These are phyloP conservation scores for Osmanthus fragrans DNA, from an alignment of 257 asterid species.

Conservation along the genomic window DNA sequence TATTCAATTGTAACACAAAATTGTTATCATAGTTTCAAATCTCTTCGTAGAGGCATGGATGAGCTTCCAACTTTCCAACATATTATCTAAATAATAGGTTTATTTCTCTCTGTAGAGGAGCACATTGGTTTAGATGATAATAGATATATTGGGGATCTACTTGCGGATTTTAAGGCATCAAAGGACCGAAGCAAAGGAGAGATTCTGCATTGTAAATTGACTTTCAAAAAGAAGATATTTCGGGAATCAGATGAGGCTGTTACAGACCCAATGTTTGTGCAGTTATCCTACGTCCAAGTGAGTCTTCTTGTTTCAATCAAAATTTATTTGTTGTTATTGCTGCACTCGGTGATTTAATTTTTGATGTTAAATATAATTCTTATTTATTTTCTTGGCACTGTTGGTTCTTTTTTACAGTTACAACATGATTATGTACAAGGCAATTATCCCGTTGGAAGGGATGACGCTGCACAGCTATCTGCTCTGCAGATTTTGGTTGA, in stretches of 20 bases:
- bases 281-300: conserved; percentile 92
- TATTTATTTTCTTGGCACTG: conserved; percentile 15
- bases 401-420: conserved; percentile 53
- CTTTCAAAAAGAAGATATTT: conserved; percentile 87
- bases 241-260: conserved; percentile 97
- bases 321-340: background rate
- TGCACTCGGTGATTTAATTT: background rate
- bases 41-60: conserved; percentile 8
- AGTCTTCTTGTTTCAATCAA: conserved; percentile 15
- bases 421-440: conserved; percentile 94
- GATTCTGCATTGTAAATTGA: conserved; percentile 83
- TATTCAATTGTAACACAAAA: conserved; percentile 5
- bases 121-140: conserved; percentile 91
- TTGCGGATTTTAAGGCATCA: conserved; percentile 92
- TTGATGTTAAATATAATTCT: conserved; percentile 12
- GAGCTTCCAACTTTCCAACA: background rate
- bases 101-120: conserved; percentile 59
- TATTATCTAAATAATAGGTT: conserved; percentile 19
- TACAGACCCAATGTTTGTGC: conserved; percentile 91
- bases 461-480: conserved; percentile 96
- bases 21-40: conserved; percentile 5
- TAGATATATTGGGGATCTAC: conserved; percentile 88
- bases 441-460: conserved; percentile 97
- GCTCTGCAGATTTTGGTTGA: conserved; percentile 95
- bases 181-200: conserved; percentile 97